A percentile compares a stretch with the other conserved stretches of the same genome.
These are phyloP conservation scores for Fusarium tricinctum DNA, from an alignment of 2,329 filamentous ascomycete genomes.

Conservation along the genomic window DNA sequence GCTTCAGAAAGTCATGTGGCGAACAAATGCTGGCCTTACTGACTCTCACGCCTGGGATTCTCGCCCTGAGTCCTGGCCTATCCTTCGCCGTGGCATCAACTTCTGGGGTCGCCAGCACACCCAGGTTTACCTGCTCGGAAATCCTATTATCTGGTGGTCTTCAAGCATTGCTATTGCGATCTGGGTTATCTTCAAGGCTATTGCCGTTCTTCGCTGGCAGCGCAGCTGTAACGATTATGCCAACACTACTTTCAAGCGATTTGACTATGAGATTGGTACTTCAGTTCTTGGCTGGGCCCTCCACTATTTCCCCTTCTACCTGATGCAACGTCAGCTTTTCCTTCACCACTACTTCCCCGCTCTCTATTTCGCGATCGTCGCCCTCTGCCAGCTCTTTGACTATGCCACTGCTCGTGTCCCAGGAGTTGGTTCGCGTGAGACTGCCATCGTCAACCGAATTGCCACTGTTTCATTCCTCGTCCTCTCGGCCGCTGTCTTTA, in stretches of 20 bases:
- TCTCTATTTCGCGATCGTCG: slow-evolving; percentile 93
- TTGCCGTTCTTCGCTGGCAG: slow-evolving; percentile 94
- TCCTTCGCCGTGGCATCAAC: slow-evolving; percentile 94
- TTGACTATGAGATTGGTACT: slow-evolving; percentile 95
- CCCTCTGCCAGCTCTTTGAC: slow-evolving; percentile 90
- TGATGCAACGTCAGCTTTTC: slow-evolving; percentile 98
- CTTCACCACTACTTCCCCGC: slow-evolving; percentile 98
- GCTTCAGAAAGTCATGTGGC: slow-evolving; percentile 98
- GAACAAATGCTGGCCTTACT: slow-evolving; percentile 93
- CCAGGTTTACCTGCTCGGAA: slow-evolving; percentile 96
- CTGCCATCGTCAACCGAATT: slow-evolving; percentile 79
- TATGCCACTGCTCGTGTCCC: slow-evolving; percentile 82
- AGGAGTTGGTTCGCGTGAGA: slow-evolving; percentile 74
- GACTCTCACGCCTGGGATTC: slow-evolving; percentile 99
- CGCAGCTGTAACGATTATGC: slow-evolving; percentile 90
- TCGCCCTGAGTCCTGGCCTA: slow-evolving; percentile 91
- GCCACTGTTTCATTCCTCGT: slow-evolving; percentile 81
- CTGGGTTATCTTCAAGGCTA: slow-evolving; percentile 86
- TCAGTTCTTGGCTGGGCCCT: slow-evolving; percentile 94
- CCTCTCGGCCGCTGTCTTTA: slow-evolving; percentile 81
- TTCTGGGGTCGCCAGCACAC: slow-evolving; percentile 97
- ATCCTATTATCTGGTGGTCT: slow-evolving; percentile 94
- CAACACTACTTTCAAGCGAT: slow-evolving; percentile 88
- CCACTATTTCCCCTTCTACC: slow-evolving; percentile 98
- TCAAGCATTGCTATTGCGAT: slow-evolving; percentile 82